Percentiles rank a stretch among this genome's conserved stretches.
These are phyloP conservation scores for Globisporangium abappressorium DNA, from an alignment of 352 stramenopile species.

Conservation along the genomic window DNA sequence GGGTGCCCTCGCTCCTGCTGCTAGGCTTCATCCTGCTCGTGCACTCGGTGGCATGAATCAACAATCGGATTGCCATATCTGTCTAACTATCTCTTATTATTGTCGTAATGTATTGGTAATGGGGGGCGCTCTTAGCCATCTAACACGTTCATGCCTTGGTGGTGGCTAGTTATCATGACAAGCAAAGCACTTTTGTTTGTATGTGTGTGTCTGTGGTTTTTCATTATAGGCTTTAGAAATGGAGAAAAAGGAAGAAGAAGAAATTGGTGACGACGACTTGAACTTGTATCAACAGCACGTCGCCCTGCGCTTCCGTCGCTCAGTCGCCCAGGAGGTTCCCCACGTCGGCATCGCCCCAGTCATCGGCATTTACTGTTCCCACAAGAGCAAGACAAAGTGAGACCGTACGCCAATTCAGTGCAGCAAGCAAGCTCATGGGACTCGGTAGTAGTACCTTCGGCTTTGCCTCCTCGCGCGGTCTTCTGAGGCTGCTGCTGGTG, in stretches of 20 bases:
- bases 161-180: not conserved
- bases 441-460: slow-evolving; percentile 43
- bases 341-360: slow-evolving; percentile 80
- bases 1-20: slow-evolving; percentile 29
- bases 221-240: slow-evolving; percentile 5
- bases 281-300: not conserved
- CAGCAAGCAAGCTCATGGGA: slow-evolving; percentile 6
- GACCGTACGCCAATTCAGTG: slow-evolving; percentile 13
- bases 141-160: not conserved
- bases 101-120: not conserved
- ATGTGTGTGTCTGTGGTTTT: not conserved
- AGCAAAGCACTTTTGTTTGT: not conserved
- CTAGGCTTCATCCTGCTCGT: slow-evolving; percentile 25
- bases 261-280: not conserved
- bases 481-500: slow-evolving; percentile 20
- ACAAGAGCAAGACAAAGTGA: slow-evolving; percentile 14
- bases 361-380: slow-evolving; percentile 48
- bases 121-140: not conserved
- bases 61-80: not conserved
- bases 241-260: not conserved
- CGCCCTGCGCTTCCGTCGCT: not conserved
- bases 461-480: slow-evolving; percentile 29
- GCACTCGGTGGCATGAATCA: slow-evolving; percentile 23
- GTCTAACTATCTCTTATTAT: not conserved
- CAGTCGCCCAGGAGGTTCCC: slow-evolving; percentile 72